Evolutionary conservation across 495 filamentous ascomycete species (phyloP).

Genomic region (Evernia prunastri): DNA sequence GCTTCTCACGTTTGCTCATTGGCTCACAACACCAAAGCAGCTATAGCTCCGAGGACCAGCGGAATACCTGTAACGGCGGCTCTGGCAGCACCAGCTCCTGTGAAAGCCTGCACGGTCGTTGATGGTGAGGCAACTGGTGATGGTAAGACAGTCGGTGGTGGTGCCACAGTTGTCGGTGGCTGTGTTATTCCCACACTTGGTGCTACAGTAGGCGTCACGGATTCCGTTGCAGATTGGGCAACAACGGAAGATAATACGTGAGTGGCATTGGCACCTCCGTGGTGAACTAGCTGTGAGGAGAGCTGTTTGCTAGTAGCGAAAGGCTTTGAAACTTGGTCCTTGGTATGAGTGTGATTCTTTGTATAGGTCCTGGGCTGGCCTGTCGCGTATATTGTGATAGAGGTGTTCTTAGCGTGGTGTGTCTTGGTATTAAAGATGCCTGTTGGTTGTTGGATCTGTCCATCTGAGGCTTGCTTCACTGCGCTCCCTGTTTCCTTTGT

Average conservation of each 20-base stretch:
- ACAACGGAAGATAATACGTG: neutral
- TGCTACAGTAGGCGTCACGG: conserved; percentile 8
- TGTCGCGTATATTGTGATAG: neutral
- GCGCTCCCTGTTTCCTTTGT: conserved; percentile 18
- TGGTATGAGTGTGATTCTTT: neutral
- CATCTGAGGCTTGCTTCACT: neutral
- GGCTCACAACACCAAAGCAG: conserved; percentile 58
- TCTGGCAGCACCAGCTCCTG: neutral
- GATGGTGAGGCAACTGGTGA: too few relatives aligned
- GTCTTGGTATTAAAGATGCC: neutral
- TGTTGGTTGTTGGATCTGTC: conserved; percentile 2
- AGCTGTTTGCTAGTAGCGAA: neutral
- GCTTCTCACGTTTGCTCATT: neutral
- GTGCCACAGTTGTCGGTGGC: conserved; percentile 11
- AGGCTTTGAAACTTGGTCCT: neutral
- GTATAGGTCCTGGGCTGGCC: neutral
- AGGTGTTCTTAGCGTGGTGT: neutral
- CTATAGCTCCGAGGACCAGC: conserved; percentile 48
- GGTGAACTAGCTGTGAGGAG: neutral
- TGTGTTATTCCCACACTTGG: neutral
- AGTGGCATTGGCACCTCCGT: neutral
- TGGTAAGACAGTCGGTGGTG: too few relatives aligned
- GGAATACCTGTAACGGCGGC: neutral
- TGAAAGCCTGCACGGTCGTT: conserved; percentile 18
- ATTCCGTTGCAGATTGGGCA: conserved; percentile 16